Evolutionary conservation across 2,329 filamentous ascomycete species (phyloP), one percentile per base, ranked within the genome.

Genomic region (Alternaria ventricosa): DNA sequence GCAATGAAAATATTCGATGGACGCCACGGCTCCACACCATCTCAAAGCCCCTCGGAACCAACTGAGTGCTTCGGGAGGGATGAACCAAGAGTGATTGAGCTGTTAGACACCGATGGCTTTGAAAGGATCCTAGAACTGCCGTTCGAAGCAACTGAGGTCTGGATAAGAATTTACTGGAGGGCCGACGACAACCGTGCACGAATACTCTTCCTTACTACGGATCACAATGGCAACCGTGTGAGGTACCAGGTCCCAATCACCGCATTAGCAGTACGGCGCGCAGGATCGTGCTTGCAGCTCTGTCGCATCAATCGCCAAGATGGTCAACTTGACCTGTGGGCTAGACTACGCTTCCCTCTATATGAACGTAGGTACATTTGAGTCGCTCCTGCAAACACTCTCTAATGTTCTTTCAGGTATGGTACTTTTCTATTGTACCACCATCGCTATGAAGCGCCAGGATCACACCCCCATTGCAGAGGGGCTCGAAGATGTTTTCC

Each of bases 381-480:
- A 9, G 30, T 8, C 22, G 27, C 13, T 22, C 5, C 10, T 25
- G 22, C n/a, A 33, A n/a, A 47, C 18, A 36, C 1, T 5, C 22
- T 18, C 25, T 46, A 41, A 58, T 36, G 11, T 36, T 49, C 65
- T 70, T 33, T 72, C 27, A 87, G 84, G 82, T 51, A 84, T 89
- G 83, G 84, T 87, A 4, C 72, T 87, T 1, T 88, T 89, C 75
- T 87, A 86, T 72, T 85, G 82, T 64, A 85, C 84, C 0, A 84
- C 88, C 59, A 74, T 88, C 10, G 86, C 87, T 1, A 83, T 89
- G 76, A 87, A 88, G 64, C 82, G 83, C 9, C 87, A 89, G 69
- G 87, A 89, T 70, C 74, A 77, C 18, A 78, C 75, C 22, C 75
- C 72, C 28, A 81, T 77, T 6, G 77, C 80, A 28, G 75, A 74